Base-by-base conservation (phyloP, 768 basidiomycete species). In the Hygrocybe punicea region DNA sequence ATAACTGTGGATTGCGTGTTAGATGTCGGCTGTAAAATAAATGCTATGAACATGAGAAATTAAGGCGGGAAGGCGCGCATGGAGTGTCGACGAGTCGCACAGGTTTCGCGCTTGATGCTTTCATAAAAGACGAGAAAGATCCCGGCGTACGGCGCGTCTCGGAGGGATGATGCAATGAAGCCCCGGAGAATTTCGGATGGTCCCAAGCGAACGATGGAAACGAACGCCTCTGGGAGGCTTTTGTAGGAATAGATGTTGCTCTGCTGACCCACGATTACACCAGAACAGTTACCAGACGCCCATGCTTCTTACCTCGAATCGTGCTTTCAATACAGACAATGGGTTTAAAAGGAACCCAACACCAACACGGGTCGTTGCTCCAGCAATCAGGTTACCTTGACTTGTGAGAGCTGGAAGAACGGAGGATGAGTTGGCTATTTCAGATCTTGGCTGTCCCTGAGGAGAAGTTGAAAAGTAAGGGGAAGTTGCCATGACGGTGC, bases 131-230 rank as follows among this genome's bases (percentile, higher is more conserved):
- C 82, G 35, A 96, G 77, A 63, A 94, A 98, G 6, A 97, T 71
- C 3, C 94, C 95, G 1, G 95, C 93, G 64, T 95, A 93, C 1
- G 95, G 95, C 11, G 93, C 95, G 69, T 98, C 95, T 47, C 95
- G 83, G n/a, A 94, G 77, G 1, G 93, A 89, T 1, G 93, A 92
- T 1, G 93, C 91, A 21, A 88, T 64, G 65, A 93, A 87, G 0
- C 95, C 95, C 47, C 91, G 87, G 65, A 94, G 83, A 25, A 95
- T 76, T 60, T 92, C 93, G 21, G 84, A 81, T 4, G 90, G 84
- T 2, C 94, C 93, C 65, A 79, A 78, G n/a, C 83, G 85, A 2
- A 76, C 69, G 36, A 92, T 80, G 8, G 84, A 79, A 4, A 73
- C 45, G 36, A 92, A 68, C 0, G 87, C 90, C 36, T 78, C 75